Conservation (phyloP, 169 alveolate genomes). For the Neospora caninum region DNA sequence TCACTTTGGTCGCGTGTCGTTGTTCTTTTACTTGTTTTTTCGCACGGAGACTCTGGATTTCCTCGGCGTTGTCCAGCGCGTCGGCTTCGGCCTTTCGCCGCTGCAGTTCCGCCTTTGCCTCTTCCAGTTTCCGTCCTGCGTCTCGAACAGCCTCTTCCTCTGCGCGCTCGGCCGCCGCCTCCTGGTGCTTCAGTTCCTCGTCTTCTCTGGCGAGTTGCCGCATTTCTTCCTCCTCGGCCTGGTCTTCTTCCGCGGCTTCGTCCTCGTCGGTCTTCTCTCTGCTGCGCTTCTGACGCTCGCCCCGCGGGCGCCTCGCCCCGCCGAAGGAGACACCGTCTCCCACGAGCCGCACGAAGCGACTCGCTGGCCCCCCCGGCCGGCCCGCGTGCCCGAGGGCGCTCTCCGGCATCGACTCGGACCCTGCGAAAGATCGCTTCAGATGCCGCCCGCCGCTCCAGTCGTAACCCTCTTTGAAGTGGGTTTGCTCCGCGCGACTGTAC, state of each 20-base stretch:
- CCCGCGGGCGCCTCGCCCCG: background rate
- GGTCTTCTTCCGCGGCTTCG: background rate
- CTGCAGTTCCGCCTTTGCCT: conserved; percentile 5
- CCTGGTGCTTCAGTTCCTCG: background rate
- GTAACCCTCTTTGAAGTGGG: background rate
- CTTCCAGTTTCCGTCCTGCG: background rate
- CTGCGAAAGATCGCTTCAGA: conserved; percentile 9
- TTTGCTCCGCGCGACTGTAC: background rate
- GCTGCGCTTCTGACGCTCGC: background rate
- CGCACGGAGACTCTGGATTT: background rate
- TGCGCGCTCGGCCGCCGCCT: background rate
- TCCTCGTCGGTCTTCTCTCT: background rate
- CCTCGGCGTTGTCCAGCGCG: background rate
- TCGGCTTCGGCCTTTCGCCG: background rate
- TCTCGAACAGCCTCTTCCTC: background rate
- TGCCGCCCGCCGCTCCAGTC: conserved; percentile 19
- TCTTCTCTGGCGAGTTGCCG: background rate
- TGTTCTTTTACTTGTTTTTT: conserved; percentile 14
- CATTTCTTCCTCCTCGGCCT: background rate
- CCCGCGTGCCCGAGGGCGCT: background rate
- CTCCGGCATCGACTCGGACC: conserved; percentile 29
- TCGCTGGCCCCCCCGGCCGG: background rate
- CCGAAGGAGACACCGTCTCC: background rate
- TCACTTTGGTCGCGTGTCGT: too few relatives aligned
- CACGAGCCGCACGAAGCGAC: conserved; percentile 3